These are phyloP conservation scores for Cladophialophora bantiana DNA, from an alignment of 2,329 filamentous ascomycete genomes.

Conservation along the genomic window DNA sequence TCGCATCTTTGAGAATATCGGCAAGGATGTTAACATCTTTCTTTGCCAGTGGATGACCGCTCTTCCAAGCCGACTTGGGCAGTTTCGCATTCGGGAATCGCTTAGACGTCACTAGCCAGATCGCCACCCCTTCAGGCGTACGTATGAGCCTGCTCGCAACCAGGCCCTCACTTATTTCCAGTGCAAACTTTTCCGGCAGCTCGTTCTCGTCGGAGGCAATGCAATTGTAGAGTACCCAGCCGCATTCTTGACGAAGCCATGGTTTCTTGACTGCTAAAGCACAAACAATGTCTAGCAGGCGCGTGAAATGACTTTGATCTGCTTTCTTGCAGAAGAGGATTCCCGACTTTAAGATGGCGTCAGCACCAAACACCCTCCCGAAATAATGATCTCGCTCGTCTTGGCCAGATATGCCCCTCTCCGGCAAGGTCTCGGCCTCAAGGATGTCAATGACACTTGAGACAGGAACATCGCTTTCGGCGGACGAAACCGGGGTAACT, in stretches of 20 bases:
- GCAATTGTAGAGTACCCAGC: conserved; percentile 71
- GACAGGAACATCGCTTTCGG: conserved; percentile 45
- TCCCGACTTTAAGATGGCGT: conserved; percentile 81
- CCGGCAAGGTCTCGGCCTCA: conserved; percentile 59
- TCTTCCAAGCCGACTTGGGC: conserved; percentile 74
- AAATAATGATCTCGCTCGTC: conserved; percentile 87
- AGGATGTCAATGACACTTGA: conserved; percentile 59
- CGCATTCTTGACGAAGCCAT: conserved; percentile 89
- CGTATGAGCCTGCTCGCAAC: conserved; percentile 71
- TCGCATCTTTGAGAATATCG: conserved; percentile 76
- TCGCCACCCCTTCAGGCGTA: conserved; percentile 85
- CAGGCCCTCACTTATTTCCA: conserved; percentile 68
- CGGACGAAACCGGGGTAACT: conserved; percentile 46
- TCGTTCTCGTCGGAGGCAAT: conserved; percentile 4
- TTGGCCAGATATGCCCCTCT: conserved; percentile 64
- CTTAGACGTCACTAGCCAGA: conserved; percentile 78
- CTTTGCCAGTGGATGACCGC: conserved; percentile 72
- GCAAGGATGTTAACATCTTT: conserved; percentile 73
- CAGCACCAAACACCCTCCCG: conserved; percentile 84
- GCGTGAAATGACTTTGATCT: conserved; percentile 59
- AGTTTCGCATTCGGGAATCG: conserved; percentile 70
- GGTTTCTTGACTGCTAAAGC: conserved; percentile 80
- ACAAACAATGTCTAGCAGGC: conserved; percentile 75
- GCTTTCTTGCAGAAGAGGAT: conserved; percentile 67
- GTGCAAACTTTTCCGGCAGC: conserved; percentile 57